Evolutionary conservation across 805 yeast species (phyloP).

Genomic region (Schwanniomyces vanrijiae): DNA sequence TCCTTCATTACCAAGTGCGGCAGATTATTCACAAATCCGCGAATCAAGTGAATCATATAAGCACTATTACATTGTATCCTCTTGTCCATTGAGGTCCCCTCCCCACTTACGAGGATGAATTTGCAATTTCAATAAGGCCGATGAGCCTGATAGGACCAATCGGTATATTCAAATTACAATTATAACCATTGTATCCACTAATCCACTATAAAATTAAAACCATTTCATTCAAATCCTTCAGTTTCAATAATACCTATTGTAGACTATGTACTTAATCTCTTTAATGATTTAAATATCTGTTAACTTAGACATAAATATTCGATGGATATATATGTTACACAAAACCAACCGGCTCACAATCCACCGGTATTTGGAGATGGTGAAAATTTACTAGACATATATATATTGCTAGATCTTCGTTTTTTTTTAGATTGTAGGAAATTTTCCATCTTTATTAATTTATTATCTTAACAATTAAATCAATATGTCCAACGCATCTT

Average conservation of each 20-base stretch:
- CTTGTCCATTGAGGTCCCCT: background rate
- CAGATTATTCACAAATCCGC: background rate
- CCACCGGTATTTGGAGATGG: slow-evolving; percentile 17
- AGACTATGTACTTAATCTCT: too few species aligned
- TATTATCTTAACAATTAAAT: background rate
- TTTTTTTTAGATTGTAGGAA: background rate
- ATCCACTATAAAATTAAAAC: too few species aligned
- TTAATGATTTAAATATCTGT: background rate
- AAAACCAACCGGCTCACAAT: slow-evolving; percentile 25
- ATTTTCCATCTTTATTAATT: background rate
- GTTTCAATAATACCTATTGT: too few species aligned
- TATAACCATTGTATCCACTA: too few species aligned
- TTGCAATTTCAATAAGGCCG: background rate
- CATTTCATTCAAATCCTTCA: too few species aligned
- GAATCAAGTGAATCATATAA: background rate
- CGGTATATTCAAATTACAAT: background rate
- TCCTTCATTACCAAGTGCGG: background rate
- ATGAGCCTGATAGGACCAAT: background rate
- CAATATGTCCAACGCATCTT: slow-evolving; percentile 43
- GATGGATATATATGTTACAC: slow-evolving; percentile 1
- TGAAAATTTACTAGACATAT: background rate
- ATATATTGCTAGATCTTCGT: background rate
- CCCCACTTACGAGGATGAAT: background rate
- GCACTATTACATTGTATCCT: background rate
- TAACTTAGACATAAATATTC: background rate